Conservation (phyloP, 2,329 filamentous ascomycete genomes). For the Xylariaceae sp. region DNA sequence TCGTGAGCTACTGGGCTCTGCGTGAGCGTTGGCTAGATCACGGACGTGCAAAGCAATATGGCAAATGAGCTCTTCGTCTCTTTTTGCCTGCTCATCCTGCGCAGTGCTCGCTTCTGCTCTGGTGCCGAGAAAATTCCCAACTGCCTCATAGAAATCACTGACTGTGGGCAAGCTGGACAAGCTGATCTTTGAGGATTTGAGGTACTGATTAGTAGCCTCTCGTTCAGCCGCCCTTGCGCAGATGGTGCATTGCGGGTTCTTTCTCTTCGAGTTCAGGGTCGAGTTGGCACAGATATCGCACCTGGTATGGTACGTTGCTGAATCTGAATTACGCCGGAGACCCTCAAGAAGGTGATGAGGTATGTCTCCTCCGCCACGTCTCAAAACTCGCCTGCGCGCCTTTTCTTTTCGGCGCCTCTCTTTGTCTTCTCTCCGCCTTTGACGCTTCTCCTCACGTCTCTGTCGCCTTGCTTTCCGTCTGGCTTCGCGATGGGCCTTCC, state of each 20-base stretch:
- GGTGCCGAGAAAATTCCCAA: conserved; percentile 11
- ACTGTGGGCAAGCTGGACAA: conserved; percentile 1
- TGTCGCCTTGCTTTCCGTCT: conserved; percentile 18
- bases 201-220: conserved; percentile 14
- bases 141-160: conserved; percentile 13
- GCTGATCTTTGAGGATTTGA: conserved; percentile 20
- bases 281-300: conserved; percentile 22
- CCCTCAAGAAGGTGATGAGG: conserved; percentile 14
- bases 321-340: conserved; percentile 1
- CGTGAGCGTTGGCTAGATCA: conserved; percentile 13
- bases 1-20: conserved; percentile 3
- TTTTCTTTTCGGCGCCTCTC: conserved; percentile 20
- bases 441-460: conserved; percentile 21
- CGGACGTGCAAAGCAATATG: conserved; percentile 23
- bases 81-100: not conserved
- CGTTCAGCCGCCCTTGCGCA: conserved; percentile 11
- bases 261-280: conserved; percentile 5
- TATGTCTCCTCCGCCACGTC: conserved; percentile 19
- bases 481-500: conserved; percentile 14
- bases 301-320: conserved; percentile 11
- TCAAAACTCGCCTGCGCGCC: conserved; percentile 18
- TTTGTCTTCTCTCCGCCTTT: conserved; percentile 17
- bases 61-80: conserved; percentile 22
- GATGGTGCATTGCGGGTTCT: conserved; percentile 10
- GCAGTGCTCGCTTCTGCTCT: not conserved